phyloP scores from a whole-genome alignment of 2,329 filamentous ascomycete species.

The Exophiala spinifera region DNA sequence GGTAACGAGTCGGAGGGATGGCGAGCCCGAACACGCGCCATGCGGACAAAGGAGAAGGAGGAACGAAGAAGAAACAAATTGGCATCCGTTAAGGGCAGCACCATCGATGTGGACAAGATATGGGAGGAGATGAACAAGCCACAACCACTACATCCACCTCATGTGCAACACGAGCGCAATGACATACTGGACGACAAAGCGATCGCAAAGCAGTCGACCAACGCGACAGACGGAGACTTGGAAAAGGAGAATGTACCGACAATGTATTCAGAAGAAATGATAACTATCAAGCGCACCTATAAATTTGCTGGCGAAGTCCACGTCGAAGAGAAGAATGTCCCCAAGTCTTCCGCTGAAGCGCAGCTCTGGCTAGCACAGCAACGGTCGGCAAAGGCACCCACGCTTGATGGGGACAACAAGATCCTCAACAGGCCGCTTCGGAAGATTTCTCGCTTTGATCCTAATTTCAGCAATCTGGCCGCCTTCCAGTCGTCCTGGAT shows the following conservation, averaged over 20 bases:
- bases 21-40: constrained; percentile 51
- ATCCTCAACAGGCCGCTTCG: constrained; percentile 39
- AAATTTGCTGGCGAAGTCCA: constrained; percentile 56
- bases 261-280: constrained; percentile 40
- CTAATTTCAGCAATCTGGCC: constrained; percentile 36
- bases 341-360: constrained; percentile 54
- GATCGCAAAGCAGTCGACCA: not conserved
- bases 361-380: constrained; percentile 51
- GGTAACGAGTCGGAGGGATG: constrained; percentile 30
- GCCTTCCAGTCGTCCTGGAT: constrained; percentile 33
- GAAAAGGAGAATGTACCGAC: constrained; percentile 28
- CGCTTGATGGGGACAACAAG: constrained; percentile 26
- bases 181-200: not conserved
- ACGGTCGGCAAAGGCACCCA: constrained; percentile 33
- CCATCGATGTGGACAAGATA: constrained; percentile 54
- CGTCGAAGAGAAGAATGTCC: constrained; percentile 53
- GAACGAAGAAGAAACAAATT: constrained; percentile 48
- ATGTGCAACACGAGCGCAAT: constrained; percentile 12
- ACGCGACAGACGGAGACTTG: constrained; percentile 14
- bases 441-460: constrained; percentile 46
- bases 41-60: constrained; percentile 48
- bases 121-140: constrained; percentile 53
- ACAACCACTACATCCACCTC: constrained; percentile 20
- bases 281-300: constrained; percentile 57
- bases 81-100: constrained; percentile 49